These are phyloP conservation scores for Avena insularis DNA, from an alignment of 176 grass and related monocot species.

Conservation along the genomic window DNA sequence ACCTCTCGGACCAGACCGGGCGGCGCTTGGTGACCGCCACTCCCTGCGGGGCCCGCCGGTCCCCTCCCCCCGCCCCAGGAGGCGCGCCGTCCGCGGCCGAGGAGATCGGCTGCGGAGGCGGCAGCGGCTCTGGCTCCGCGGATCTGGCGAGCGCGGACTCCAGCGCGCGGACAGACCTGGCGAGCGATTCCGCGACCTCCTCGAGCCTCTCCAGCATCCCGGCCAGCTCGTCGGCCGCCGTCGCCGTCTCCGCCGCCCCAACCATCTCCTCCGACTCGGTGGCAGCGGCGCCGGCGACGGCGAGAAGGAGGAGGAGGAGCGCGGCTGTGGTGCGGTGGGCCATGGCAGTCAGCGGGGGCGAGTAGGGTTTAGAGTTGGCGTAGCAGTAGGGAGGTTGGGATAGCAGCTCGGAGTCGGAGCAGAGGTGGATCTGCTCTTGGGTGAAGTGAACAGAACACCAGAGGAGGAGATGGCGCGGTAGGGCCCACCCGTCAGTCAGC, in stretches of 20 bases:
- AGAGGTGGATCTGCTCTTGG: constrained; percentile 15
- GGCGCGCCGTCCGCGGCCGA: too few relatives aligned
- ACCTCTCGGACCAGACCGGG: constrained; percentile 76
- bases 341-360: constrained; percentile 42
- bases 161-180: constrained; percentile 48
- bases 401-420: not conserved
- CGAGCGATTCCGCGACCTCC: constrained; percentile 62
- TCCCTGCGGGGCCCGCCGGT: constrained; percentile 34
- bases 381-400: constrained; percentile 8
- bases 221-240: not conserved
- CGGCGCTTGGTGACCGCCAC: constrained; percentile 73
- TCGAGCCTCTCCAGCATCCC: constrained; percentile 58
- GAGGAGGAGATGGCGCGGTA: not conserved
- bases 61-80: not conserved
- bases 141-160: constrained; percentile 57
- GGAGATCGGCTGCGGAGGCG: not conserved
- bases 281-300: not conserved
- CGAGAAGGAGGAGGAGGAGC: constrained; percentile 42
- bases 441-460: not conserved
- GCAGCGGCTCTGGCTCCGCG: constrained; percentile 36
- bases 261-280: not conserved
- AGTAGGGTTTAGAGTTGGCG: constrained; percentile 31
- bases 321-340: constrained; percentile 47
- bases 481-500: not conserved
- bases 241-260: not conserved